Base-by-base conservation (phyloP, 108 stramenopile genomes). In the Cyclostephanos invisitatus region DNA sequence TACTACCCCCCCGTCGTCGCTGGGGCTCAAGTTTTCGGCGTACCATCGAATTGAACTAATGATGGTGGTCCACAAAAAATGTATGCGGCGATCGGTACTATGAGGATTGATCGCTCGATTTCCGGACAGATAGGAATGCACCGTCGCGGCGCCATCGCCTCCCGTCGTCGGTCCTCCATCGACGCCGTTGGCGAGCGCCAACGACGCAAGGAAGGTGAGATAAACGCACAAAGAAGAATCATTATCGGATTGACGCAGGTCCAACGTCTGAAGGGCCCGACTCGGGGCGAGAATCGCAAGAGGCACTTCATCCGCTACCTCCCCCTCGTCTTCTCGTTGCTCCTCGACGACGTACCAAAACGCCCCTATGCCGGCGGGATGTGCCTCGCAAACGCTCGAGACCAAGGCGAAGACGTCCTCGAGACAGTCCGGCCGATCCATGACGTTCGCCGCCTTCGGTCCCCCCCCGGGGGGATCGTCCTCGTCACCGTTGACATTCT, bases 401-500 rank as follows among this genome's bases (percentile, higher is more conserved):
- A 86, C 90, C 42, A 95, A 65, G 0, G 91, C 91, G 47, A 92
- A 75, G 15, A 95, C 67, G 73, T 95, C 94, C 61, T 95, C 94
- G 68, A 95, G 66, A 65, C 91, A 92, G 67, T 95, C 94, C 9
- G 88, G 89, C 14, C 94, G 78, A 67, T 85, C 67, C 79, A 87
- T 75, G 14, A 92, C n/a, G 82, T 95, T 91, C 40, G 90, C 86
- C 29, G 72, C 62, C 17, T 72, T 37, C 7, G 89, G 86, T 50
- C 86, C 85, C n/a, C 14, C 58, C 49, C 59, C 70, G 20, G 73
- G 75, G 35, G 71, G 68, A 15, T 58, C 69, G 53, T 11, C 55
- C 42, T 72, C 77, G 18, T 70, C 67, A 24, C 68, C 68, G 27
- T 60, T 57, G 32, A 32, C 32, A 3, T 36, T 8, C 14, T 27